Evolutionary conservation across 192 early-diverging fungal species (phyloP), one percentile per base, ranked within the genome.

Genomic region (Coemansia sp.): DNA sequence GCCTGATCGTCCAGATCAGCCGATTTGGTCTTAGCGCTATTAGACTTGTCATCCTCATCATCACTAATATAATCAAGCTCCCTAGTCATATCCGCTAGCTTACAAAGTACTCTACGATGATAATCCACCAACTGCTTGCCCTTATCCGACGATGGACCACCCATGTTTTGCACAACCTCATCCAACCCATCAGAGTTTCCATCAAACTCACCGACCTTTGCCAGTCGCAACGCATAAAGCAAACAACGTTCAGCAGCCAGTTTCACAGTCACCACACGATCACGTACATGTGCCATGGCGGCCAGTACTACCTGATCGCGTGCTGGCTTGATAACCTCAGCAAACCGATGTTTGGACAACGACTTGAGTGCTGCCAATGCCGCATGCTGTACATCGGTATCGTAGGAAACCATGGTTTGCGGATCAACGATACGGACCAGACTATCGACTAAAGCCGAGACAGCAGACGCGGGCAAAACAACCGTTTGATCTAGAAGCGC

Each of bases 221-320:
- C 83, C 60, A 96, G 66, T 20, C 89, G 81, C 34, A 97, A 64
- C 14, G 87, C 58, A 59, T 92, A 87, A 29, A 95, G 62, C 65
- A 96, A 70, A 6, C 92, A 85, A 17, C 91, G 84, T 74, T 97
- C 95, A 0, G 92, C 89, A 5, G 93, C 91, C 50, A 94, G 68
- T 72, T 96, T 97, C 57, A 96, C 85, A 7, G 93, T 87, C 42
- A 92, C 86, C 18, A 85, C 89, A 49, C 93, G 87, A 62, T 94
- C 91, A 12, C 92, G 88, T 14, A 92, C 93, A 69, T 81, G 85
- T 4, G 68, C 61, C 86, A 96, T 90, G 5, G 89, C 82, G 0
- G 86, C 82, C 0, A 88, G 81, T 10, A 96, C 86, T 8, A 93
- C 54, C 1, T 70, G 48, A 5, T 58, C 58, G 50, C 92, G 73